Base-by-base conservation (phyloP, 1,139 yeast species). In the Pichia sp. region DNA sequence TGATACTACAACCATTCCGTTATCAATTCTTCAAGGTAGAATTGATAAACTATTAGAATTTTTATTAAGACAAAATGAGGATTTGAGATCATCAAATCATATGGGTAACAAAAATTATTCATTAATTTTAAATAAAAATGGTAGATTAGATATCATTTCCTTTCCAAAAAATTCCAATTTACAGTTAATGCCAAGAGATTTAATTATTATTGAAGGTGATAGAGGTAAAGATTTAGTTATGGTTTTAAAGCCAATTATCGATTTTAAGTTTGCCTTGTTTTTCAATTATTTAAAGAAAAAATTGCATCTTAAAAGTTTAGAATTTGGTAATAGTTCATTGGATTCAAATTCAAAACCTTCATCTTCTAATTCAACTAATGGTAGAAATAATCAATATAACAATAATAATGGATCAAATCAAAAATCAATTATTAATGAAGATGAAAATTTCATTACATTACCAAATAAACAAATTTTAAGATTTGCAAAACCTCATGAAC, bases 181-280 rank as follows among this genome's bases (percentile, higher is more conserved):
- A 43, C 66, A 64, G 35, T 70, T 87, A 45, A 65, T 69, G 41
- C 69, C 76, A 16, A 82, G 84, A 35, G 96, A 89, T 61, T 72
- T 89, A 56, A 95, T 91, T 18, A 81, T 91, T 48, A 95, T 89
- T 35, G 97, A 91, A 60, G 98, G 97, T 22, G 98, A 91, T 59
- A 72, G 98, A 41, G 98, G 98, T 33, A 74, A 85, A 43, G 98
- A 91, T 64, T 66, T 91, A 48, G 97, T 95, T 26, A 76, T 79
- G 60, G 78, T 91, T 28, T 70, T 81, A 28, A 79, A 79, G 51
- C 76, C 85, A 41, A 68, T 74, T 41, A 74, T 89, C 33, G 72
- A 81, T 6, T 69, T 81, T 37, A 88, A 84, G 50, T 79, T 85
- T 56, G 96, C 94, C 1, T 76, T 86, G 29, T 71, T 85, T 49